phyloP scores from a whole-genome alignment of 2,329 filamentous ascomycete genomes.

The Tolypocladium sp. region DNA sequence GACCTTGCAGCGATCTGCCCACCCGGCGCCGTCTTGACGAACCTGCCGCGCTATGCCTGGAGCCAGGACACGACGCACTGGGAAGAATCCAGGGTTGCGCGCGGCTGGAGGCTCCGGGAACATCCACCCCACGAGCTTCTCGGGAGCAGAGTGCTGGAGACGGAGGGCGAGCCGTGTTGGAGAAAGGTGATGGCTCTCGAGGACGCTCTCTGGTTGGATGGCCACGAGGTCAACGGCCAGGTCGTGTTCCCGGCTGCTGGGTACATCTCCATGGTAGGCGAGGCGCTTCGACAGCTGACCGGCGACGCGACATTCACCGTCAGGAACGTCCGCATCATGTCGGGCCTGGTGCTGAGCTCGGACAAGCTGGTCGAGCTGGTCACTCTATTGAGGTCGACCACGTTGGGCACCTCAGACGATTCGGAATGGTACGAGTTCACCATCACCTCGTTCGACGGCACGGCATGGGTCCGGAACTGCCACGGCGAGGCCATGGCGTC shows the following conservation, averaged over 20 bases:
- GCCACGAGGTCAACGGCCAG: conserved; percentile 23
- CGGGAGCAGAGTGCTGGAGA: neutral
- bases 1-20: conserved; percentile 3
- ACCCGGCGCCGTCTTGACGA: conserved; percentile 5
- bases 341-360: conserved; percentile 17
- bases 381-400: conserved; percentile 13
- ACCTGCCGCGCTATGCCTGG: conserved; percentile 29
- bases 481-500: conserved; percentile 8
- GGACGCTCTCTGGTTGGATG: conserved; percentile 22
- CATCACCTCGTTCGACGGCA: conserved; percentile 16
- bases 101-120: conserved; percentile 19
- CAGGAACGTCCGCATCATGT: conserved; percentile 12
- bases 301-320: neutral
- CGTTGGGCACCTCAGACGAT: conserved; percentile 8
- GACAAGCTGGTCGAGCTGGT: conserved; percentile 17
- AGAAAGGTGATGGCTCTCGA: conserved; percentile 10
- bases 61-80: conserved; percentile 23
- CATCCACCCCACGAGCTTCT: conserved; percentile 29
- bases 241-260: conserved; percentile 28
- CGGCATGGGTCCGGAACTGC: conserved; percentile 19
- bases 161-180: conserved; percentile 10
- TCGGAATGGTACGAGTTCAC: conserved; percentile 17
- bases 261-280: conserved; percentile 23
- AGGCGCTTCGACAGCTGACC: conserved; percentile 15
- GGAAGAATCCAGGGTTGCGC: conserved; percentile 19